Conservation (phyloP, 306 rosid genomes). For the Ziziphus jujuba region DNA sequence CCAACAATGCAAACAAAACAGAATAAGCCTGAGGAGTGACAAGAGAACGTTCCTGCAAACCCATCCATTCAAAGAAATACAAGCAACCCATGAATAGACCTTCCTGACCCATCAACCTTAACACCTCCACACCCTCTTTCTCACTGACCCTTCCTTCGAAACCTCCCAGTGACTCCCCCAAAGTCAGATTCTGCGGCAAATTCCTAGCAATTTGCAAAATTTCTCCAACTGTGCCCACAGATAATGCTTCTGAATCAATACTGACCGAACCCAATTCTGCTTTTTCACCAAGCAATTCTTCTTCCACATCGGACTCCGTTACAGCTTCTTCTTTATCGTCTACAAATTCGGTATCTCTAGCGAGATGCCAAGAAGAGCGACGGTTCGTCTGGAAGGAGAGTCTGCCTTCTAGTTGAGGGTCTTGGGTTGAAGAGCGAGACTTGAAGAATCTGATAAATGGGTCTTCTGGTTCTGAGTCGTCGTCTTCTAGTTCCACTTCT, state of each 20-base stretch:
- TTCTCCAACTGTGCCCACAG: conserved; percentile 51
- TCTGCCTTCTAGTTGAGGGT: conserved; percentile 52
- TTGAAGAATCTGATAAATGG: conserved; percentile 62
- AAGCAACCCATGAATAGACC: conserved; percentile 49
- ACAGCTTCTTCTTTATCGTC: conserved; percentile 29
- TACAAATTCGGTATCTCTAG: conserved; percentile 24
- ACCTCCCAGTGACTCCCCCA: conserved; percentile 62
- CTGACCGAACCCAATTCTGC: conserved; percentile 18
- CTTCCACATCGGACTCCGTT: conserved; percentile 14
- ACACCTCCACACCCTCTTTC: conserved; percentile 56
- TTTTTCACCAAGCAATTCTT: conserved; percentile 7
- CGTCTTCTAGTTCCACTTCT: conserved; percentile 19
- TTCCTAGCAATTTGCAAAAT: conserved; percentile 60
- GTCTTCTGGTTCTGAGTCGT: conserved; percentile 41
- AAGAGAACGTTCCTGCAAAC: conserved; percentile 63
- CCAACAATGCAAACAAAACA: conserved; percentile 69
- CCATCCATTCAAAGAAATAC: conserved; percentile 93
- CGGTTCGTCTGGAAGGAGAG: conserved; percentile 51
- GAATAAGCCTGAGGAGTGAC: conserved; percentile 65
- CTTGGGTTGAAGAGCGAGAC: conserved; percentile 46
- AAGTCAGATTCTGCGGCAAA: conserved; percentile 54
- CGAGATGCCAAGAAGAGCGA: conserved; percentile 57
- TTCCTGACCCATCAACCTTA: conserved; percentile 57
- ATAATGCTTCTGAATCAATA: conserved; percentile 17
- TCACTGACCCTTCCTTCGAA: conserved; percentile 54